phyloP scores from a whole-genome alignment of 1,139 yeast species.

The Sugiyamaella pinicola region DNA sequence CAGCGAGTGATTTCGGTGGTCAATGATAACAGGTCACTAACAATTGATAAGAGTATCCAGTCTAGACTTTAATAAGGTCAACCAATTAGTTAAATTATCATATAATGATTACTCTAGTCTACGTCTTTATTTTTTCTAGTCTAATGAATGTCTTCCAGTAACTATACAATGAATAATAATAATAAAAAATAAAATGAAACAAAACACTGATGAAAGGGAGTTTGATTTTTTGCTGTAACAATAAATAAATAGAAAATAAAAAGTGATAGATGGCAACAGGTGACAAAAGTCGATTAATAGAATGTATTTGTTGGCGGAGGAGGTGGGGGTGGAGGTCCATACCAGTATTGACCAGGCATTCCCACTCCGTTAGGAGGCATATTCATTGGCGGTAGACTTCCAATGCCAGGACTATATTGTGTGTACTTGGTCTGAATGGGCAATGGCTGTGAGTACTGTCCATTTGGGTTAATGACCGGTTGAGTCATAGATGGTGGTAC shows the following conservation, averaged over 20 bases:
- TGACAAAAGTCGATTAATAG: slow-evolving; percentile 10
- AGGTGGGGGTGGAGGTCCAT: slow-evolving; percentile 20
- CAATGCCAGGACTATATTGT: slow-evolving; percentile 2
- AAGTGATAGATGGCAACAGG: slow-evolving; percentile 1
- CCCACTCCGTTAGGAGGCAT: slow-evolving; percentile 15
- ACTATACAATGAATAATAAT: slow-evolving; percentile 12
- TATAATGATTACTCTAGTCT: slow-evolving; percentile 9
- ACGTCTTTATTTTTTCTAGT: slow-evolving; percentile 14
- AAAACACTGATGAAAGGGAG: not conserved
- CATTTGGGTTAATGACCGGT: not conserved
- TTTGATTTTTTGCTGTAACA: not conserved
- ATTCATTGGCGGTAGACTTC: slow-evolving; percentile 10
- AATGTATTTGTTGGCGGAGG: slow-evolving; percentile 21
- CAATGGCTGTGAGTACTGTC: slow-evolving; percentile 11
- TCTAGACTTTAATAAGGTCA: too few species aligned
- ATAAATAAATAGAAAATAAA: slow-evolving; percentile 10
- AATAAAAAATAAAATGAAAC: slow-evolving; percentile 10
- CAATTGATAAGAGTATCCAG: too few species aligned
- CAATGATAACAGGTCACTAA: too few species aligned
- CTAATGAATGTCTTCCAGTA: slow-evolving; percentile 19
- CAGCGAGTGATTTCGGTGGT: too few species aligned
- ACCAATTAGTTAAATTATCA: too few species aligned
- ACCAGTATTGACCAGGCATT: slow-evolving; percentile 21
- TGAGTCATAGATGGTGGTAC: slow-evolving; percentile 3
- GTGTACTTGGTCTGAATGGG: slow-evolving; percentile 5